Evolutionary conservation across 495 filamentous ascomycete genomes (phyloP).

Genomic region (Daldinia bambusicola): DNA sequence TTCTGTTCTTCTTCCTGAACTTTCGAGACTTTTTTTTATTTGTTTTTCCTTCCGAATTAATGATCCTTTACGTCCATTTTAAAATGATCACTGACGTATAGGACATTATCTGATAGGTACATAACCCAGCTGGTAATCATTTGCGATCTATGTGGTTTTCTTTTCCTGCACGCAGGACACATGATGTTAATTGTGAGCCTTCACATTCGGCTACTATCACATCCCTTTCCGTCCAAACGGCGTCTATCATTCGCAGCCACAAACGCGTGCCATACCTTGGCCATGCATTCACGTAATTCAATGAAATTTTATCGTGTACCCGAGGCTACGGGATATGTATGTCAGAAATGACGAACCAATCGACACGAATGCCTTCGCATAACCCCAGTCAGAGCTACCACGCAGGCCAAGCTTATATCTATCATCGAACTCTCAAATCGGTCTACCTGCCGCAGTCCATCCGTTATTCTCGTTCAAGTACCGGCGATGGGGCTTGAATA

Average conservation of each 20-base stretch:
- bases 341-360: constrained; percentile 20
- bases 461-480: background rate
- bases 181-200: constrained; percentile 29
- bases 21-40: constrained; percentile 18
- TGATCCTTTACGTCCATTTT: constrained; percentile 22
- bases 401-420: background rate
- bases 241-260: constrained; percentile 20
- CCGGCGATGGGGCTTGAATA: background rate
- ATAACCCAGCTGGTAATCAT: constrained; percentile 30
- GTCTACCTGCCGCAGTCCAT: background rate
- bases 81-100: constrained; percentile 22
- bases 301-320: background rate
- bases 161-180: constrained; percentile 31
- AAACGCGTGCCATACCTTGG: background rate
- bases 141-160: constrained; percentile 30
- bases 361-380: background rate
- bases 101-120: constrained; percentile 10
- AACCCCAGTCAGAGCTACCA: background rate
- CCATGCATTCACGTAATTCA: constrained; percentile 6
- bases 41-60: no score
- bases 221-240: constrained; percentile 10
- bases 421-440: background rate
- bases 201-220: background rate
- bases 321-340: constrained; percentile 15
- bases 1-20: constrained; percentile 23